Base-by-base conservation (phyloP, 257 asterid species). In the Petunia axillaris region DNA sequence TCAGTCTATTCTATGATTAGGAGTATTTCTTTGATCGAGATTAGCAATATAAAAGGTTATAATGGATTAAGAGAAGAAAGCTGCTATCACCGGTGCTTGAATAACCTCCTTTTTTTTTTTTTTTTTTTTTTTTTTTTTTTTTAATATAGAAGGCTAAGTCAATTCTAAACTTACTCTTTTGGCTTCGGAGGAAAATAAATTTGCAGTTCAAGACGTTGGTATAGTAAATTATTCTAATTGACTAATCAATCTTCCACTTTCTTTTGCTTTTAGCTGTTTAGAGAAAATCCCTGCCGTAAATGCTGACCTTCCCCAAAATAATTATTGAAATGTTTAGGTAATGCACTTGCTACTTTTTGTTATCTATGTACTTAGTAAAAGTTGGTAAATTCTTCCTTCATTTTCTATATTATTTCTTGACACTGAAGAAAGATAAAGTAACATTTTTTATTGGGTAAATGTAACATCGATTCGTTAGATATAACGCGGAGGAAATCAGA, bases 181-280 rank as follows among this genome's bases (percentile, higher is more conserved):
- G 60, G 25, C 11, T 9, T 13, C 13, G 43, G 2, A 70, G 25
- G 9, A 70, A 35, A 71, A 25, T 71, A 71, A 71, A 48, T 48
- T 15, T 15, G 4, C 3, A 71, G 1, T 25, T 25, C 60, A 5
- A 25, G 25, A 50, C 48, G 62, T 73, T 73, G 60, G 46, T 73
- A 36, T 48, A 50, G 44, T 50, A 73, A 73, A 48, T 50, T 73
- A 50, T 73, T 73, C 35, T 73, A 73, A 36, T 50, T 50, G 77
- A 73, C 46, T 50, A 50, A 5, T 73, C 77, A 50, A 35, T 50
- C 43, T 71, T 48, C 11, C 62, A 71, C 44, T 11, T 71, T 8
- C 14, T 1, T 25, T 52, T 48, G 13, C 44, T 5, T 48, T 73
- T 73, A 35, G 9, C 50, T 35, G 44, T 4, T 35, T 11, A 50